Evolutionary conservation across 2,329 filamentous ascomycete species (phyloP), one percentile per base, ranked within the genome.

Genomic region (Colletotrichum sp.): DNA sequence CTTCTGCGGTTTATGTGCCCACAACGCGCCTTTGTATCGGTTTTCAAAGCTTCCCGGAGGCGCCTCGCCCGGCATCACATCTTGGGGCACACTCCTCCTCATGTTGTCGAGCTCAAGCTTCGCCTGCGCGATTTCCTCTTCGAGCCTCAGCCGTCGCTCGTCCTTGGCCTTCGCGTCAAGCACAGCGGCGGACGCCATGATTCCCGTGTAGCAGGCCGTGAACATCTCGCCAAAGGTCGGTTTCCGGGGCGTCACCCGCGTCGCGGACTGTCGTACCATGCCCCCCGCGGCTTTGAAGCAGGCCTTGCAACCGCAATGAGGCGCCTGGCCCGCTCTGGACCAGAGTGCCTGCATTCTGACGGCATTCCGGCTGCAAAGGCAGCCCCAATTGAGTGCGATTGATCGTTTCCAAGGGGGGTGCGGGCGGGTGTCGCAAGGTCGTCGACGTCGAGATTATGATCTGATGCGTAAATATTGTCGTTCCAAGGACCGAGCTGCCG

Each of bases 121-220:
- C 8, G 89, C 87, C 67, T 89, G 85, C 33, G 89, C 87, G 76
- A 94, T 88, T 71, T 90, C 88, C 24, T 83, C 80, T 69, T 95
- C 92, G 84, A 93, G 90, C 76, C 92, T 88, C 75, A 86, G 86
- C 61, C 89, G 87, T 75, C 90, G 86, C 54, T 85, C 84, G 68
- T 90, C 86, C 80, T 94, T 94, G 34, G 84, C 81, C 33, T 86
- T 84, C 8, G 90, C 89, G 80, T 95, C 93, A 34, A 90, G 84
- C 5, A 93, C 84, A 13, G 92, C 88, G 3, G 92, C 92, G 3
- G 90, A 90, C 7, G 91, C 92, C 78, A 94, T 89, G 68, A 93
- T 88, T 38, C 91, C 90, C 31, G 92, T 92, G 79, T 94, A 94
- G 80, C 89, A 90, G 51, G 93, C 90, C 29, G 92, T 94, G 79